A percentile compares a stretch with the other conserved stretches of the same genome.
Evolutionary conservation across 2,329 filamentous ascomycete species (phyloP).

Genomic region (Chaetomiaceae sp.): DNA sequence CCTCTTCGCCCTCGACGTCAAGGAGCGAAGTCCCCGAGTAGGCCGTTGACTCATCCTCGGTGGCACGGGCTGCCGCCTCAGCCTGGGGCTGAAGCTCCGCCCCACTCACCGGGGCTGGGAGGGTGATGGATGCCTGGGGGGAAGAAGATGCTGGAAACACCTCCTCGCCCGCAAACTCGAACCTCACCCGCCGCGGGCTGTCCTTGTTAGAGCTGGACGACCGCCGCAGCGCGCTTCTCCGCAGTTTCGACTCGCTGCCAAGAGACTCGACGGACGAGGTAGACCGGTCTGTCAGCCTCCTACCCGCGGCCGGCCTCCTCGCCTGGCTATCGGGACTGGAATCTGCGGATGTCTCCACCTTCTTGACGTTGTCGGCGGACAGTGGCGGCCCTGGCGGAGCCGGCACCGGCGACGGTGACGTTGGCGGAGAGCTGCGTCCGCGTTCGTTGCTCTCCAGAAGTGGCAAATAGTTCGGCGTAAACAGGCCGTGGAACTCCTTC

Average conservation of each 20-base stretch:
- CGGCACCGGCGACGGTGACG: conserved; percentile 17
- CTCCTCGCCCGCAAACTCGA: conserved; percentile 54
- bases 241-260: conserved; percentile 40
- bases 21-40: conserved; percentile 24
- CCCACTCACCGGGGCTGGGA: conserved; percentile 7
- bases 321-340: background rate
- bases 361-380: conserved; percentile 14
- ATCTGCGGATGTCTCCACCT: conserved; percentile 16
- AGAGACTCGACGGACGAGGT: conserved; percentile 48
- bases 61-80: conserved; percentile 13
- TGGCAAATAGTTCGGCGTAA: conserved; percentile 57
- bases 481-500: conserved; percentile 55
- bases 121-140: conserved; percentile 33
- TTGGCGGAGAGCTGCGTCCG: conserved; percentile 19
- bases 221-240: conserved; percentile 53
- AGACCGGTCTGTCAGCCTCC: conserved; percentile 41
- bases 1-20: conserved; percentile 29
- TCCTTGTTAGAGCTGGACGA: conserved; percentile 46
- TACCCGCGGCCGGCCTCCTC: conserved; percentile 27
- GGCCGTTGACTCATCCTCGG: conserved; percentile 20
- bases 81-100: conserved; percentile 23
- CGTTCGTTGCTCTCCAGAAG: conserved; percentile 46
- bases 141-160: conserved; percentile 54
- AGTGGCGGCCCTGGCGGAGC: conserved; percentile 8
- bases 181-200: conserved; percentile 57